Evolutionary conservation across 2,329 filamentous ascomycete genomes (phyloP), one percentile per base, ranked within the genome.

Genomic region (Mycosphaerella sp.): DNA sequence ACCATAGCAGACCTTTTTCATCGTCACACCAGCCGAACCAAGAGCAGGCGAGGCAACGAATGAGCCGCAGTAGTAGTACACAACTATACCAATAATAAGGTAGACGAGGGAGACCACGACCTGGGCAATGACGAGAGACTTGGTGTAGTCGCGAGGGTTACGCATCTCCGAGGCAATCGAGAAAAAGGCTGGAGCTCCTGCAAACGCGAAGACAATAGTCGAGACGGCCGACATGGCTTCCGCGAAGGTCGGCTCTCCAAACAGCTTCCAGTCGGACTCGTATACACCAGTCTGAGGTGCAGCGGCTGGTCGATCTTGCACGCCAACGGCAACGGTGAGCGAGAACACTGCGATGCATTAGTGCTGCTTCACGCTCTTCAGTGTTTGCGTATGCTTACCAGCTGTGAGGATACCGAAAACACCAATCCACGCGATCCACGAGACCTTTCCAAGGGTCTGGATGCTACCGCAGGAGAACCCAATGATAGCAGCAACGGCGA

Each of bases 191-290:
- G 69, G 64, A 0, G 68, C 68, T 16, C 68, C 70, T 6, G 67
- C 64, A 43, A 65, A 72, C 4, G 71, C 64, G 42, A 73, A 73
- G 30, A 73, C 59, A 43, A 68, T 56, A 2, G 66, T 87, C 62
- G 75, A 77, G 32, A 85, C 76, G 17, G 79, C 76, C 13, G 80
- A 73, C 63, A 86, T 83, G 27, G 72, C 80, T 35, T 78, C 72
- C 39, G 73, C 71, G 40, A 86, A 66, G 2, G 51, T 58, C 9
- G 60, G 34, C 7, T 47, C 25, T 3, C 54, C 50, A 8, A 57
- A 62, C 73, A 46, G 52, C 28, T 61, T 58, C 51, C 54, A 69
- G 46, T 67, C 65, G 4, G 62, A 61, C 12, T 56, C 50, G 52
- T 60, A 67, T 8, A 53, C 43, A 2, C 65, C 66, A 8, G 51